Conservation (phyloP, 2,329 filamentous ascomycete species). For the Curvularia verruculosa region DNA sequence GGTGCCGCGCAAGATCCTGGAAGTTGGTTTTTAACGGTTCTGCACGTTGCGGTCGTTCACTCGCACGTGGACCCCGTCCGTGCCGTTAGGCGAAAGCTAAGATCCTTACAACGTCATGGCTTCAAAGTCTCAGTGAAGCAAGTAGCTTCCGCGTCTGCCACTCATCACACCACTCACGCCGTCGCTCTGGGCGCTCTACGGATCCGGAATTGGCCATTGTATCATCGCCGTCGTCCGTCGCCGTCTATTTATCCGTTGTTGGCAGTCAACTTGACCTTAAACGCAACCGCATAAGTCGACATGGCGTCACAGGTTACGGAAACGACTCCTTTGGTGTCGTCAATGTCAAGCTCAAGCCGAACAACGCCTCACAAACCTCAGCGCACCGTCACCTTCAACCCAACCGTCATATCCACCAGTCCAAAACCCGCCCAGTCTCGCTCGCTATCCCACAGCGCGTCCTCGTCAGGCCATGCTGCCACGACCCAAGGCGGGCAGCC, state of each 20-base stretch:
- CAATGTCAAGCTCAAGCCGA: slow-evolving; percentile 37
- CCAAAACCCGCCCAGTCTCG: slow-evolving; percentile 45
- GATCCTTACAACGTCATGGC: slow-evolving; percentile 23
- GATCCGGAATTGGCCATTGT: slow-evolving; percentile 10
- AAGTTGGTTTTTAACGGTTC: slow-evolving; percentile 14
- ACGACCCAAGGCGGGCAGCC: slow-evolving; percentile 50
- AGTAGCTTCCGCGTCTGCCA: slow-evolving; percentile 17
- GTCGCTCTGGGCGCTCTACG: slow-evolving; percentile 20
- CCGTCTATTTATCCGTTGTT: background rate
- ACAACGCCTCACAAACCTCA: slow-evolving; percentile 48
- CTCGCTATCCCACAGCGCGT: slow-evolving; percentile 35
- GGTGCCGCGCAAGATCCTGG: background rate
- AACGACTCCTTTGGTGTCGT: slow-evolving; percentile 47
- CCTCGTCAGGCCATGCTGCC: slow-evolving; percentile 35
- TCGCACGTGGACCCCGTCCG: slow-evolving; percentile 15
- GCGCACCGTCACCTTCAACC: slow-evolving; percentile 79
- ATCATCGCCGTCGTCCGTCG: slow-evolving; percentile 5
- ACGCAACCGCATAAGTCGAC: slow-evolving; percentile 7
- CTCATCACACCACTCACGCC: slow-evolving; percentile 17
- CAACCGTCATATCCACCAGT: slow-evolving; percentile 59
- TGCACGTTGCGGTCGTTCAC: slow-evolving; percentile 15
- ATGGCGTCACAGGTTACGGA: slow-evolving; percentile 48
- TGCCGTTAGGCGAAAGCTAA: slow-evolving; percentile 15
- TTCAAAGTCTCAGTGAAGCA: slow-evolving; percentile 22
- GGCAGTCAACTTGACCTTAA: slow-evolving; percentile 1